These are phyloP conservation scores for Grifola frondosa DNA, from an alignment of 1,284 basidiomycete species.

Conservation along the genomic window DNA sequence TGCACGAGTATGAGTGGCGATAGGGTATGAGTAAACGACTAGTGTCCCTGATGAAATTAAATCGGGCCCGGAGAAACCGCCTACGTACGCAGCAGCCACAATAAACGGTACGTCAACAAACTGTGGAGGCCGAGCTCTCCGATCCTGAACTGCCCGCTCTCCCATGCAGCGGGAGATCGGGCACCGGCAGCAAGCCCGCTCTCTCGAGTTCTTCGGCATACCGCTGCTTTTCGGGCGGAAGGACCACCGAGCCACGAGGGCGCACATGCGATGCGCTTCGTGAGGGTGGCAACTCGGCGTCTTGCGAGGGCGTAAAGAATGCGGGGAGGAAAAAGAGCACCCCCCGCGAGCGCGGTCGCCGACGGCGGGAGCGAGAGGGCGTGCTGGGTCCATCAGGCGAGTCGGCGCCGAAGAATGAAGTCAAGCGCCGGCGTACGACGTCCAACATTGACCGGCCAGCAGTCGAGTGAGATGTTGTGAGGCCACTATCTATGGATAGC, in stretches of 20 bases:
- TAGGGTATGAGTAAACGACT: too few relatives aligned
- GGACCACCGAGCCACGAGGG: slow-evolving; percentile 14
- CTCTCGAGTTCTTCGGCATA: slow-evolving; percentile 28
- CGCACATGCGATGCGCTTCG: slow-evolving; percentile 28
- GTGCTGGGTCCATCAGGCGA: slow-evolving; percentile 27
- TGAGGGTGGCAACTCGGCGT: slow-evolving; percentile 44
- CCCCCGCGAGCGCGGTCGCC: slow-evolving; percentile 54
- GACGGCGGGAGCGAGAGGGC: slow-evolving; percentile 45
- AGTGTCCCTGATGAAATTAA: too few relatives aligned
- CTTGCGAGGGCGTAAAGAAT: slow-evolving; percentile 60
- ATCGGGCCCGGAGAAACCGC: too few relatives aligned
- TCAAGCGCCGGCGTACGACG: slow-evolving; percentile 49
- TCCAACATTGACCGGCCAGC: slow-evolving; percentile 34
- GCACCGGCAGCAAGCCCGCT: slow-evolving; percentile 17
- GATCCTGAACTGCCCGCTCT: slow-evolving; percentile 17
- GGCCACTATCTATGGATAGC: slow-evolving; percentile 37
- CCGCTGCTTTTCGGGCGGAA: slow-evolving; percentile 39
- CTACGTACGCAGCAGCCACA: too few relatives aligned
- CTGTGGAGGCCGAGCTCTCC: slow-evolving; percentile 16
- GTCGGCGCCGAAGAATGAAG: slow-evolving; percentile 43
- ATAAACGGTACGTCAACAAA: slow-evolving; percentile 11
- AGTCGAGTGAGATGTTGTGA: slow-evolving; percentile 13
- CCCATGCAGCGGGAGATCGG: slow-evolving; percentile 5
- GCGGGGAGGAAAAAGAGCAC: slow-evolving; percentile 81
- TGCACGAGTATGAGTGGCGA: too few relatives aligned